Evolutionary conservation across 306 rosid genomes (phyloP), one percentile per base, ranked within the genome.

Genomic region (Quercus engelmannii): DNA sequence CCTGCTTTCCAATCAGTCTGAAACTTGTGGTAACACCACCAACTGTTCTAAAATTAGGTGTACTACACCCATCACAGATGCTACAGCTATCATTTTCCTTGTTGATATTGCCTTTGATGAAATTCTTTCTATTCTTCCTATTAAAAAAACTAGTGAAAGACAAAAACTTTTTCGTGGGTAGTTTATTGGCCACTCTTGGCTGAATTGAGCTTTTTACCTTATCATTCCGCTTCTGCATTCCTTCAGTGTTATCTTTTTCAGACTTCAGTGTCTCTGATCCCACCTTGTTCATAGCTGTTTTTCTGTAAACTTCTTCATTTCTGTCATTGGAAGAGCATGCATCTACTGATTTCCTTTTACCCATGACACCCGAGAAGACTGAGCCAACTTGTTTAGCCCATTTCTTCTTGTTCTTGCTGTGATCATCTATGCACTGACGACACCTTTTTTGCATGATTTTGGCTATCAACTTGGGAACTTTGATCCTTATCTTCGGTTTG

Each of bases 381-480:
- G 76, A 33, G 61, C 25, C 69, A 52, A 79, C 74, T 64, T 64
- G 80, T 59, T 23, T 79, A 56, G 57, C 38, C 69, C 79, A 26
- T 73, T 57, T 61, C 35, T 35, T 77, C 17, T 23, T 76, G 17
- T 63, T 80, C 9, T 54, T 65, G 75, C n/a, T 64, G 75, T 9
- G 11, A 38, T 21, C 55, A 18, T 26, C 26, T 0, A 28, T 62
- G 74, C 35, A 33, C 57, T 13, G 70, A n/a, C 9, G 65, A 73
- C 71, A 69, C 70, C 69, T 77, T 46, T 67, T 80, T 46, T 70
- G 86, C 79, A 86, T 85, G 65, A 79, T 76, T 70, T 76, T 85
- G 62, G 69, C n/a, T 17, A 79, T 54, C 46, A 71, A 81, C 35
- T 78, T 85, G 5, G 85, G 88, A 71, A 84, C 78, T 46, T 78